Percentiles rank a stretch among this genome's conserved stretches.
Evolutionary conservation across 1,284 basidiomycete genomes (phyloP).

Genomic region (Rhodotorula sp.): DNA sequence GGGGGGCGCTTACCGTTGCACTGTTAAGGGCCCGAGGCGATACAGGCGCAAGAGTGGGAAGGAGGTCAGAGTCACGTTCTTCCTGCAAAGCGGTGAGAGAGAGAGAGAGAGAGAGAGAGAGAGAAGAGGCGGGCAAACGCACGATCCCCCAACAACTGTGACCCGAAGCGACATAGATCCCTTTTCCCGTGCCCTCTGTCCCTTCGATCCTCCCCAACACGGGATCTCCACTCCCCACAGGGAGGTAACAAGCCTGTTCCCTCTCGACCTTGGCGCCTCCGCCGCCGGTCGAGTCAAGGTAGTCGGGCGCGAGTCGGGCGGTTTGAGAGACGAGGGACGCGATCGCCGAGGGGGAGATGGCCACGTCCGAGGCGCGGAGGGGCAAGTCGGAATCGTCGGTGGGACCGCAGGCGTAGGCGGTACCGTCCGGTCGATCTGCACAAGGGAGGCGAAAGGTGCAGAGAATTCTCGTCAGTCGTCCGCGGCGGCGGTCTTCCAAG

Average conservation of each 20-base stretch:
- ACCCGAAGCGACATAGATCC: conserved; percentile 54
- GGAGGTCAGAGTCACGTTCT: no score
- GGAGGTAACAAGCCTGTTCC: conserved; percentile 58
- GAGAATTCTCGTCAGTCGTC: not conserved
- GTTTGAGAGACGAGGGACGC: conserved; percentile 53
- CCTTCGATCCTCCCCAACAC: conserved; percentile 53
- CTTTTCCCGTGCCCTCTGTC: conserved; percentile 38
- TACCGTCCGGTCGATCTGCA: conserved; percentile 49
- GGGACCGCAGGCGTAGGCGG: conserved; percentile 50
- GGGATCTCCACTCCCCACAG: conserved; percentile 56
- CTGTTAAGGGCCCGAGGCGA: no score
- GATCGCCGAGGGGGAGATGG: conserved; percentile 47
- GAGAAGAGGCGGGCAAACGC: not conserved
- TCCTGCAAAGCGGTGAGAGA: no score
- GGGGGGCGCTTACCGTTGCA: conserved; percentile 37
- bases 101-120: not conserved
- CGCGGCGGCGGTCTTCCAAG: not conserved
- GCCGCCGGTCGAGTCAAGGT: conserved; percentile 40
- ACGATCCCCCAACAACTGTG: conserved; percentile 47
- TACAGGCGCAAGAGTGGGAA: not conserved
- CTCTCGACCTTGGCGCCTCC: conserved; percentile 6
- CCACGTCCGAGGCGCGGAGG: conserved; percentile 46
- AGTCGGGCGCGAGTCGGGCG: conserved; percentile 52
- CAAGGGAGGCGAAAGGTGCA: conserved; percentile 10
- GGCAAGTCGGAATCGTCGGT: conserved; percentile 47